Evolutionary conservation across 169 alveolate genomes (phyloP), one percentile per base, ranked within the genome.

Genomic region (Plasmodium sp.): DNA sequence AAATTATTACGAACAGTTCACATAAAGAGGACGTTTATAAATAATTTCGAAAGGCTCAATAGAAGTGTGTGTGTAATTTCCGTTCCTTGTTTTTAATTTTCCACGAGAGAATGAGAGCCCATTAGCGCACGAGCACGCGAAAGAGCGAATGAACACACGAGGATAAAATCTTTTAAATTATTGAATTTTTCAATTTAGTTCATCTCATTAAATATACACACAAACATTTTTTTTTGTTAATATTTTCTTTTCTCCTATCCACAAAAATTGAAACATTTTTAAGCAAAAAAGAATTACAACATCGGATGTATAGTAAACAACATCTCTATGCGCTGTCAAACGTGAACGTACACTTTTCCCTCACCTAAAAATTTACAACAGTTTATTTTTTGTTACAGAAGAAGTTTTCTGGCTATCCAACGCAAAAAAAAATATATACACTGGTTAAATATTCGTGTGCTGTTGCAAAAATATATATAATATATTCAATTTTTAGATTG

Each of bases 51-150:
- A 81, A 81, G 62, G 80, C 18, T 56, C n/a, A 62, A 62, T 62
- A 62, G 77, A 62, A 22, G 39, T 31, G 54, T 56, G 48, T 81
- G 79, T 82, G 51, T 33, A 82, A 54, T 82, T 82, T 56, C 90
- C 90, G 18, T 56, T 82, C 90, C n/a, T 73, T 82, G 10, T 22
- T 82, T 56, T 82, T 54, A 82, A 43, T 82, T 79, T 43, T 79
- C 84, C 84, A 79, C 71, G 10, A 33, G 71, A 82, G 34, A 43
- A 45, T 48, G 58, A 48, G 58, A 48, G 6, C 58, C 58, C 58
- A 48, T 10, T 48, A 10, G 58, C 58, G 3, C 77, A 62, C 36
- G 33, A 62, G 36, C 36, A 62, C 77, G 22, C 34, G 75, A 62
- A 62, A 4, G 27, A 62, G 75, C 34, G 27, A n/a, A 62, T 62